Conservation (phyloP, 2,329 filamentous ascomycete genomes). For the Apiospora hydei region DNA sequence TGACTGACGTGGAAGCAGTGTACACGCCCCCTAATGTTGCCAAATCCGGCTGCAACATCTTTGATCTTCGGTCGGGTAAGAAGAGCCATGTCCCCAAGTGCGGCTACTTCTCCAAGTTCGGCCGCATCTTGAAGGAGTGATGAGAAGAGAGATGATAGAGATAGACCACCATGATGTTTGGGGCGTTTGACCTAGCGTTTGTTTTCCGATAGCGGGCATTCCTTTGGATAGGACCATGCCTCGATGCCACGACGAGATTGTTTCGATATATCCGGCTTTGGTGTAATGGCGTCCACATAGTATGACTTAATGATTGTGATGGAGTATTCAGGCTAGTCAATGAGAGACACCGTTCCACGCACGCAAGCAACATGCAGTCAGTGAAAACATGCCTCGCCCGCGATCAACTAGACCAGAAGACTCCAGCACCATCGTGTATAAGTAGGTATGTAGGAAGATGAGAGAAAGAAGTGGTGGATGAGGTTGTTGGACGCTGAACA, state of each 20-base stretch:
- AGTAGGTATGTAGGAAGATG: not conserved
- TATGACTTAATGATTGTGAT: not conserved
- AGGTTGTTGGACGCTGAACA: slow-evolving; percentile 8
- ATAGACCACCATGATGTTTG: slow-evolving; percentile 6
- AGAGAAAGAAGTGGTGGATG: not conserved
- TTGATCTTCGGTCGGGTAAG: slow-evolving; percentile 78
- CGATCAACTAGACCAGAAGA: not conserved
- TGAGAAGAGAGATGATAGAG: not conserved
- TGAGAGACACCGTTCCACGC: not conserved
- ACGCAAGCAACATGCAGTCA: not conserved
- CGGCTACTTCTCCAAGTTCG: slow-evolving; percentile 74
- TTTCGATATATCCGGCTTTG: not conserved
- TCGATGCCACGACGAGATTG: not conserved
- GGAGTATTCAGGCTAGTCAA: not conserved
- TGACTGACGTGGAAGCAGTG: slow-evolving; percentile 52
- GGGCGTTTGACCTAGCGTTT: not conserved
- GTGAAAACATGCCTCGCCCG: not conserved
- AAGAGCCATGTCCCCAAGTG: slow-evolving; percentile 74
- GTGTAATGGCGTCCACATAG: not conserved
- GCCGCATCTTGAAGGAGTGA: slow-evolving; percentile 35
- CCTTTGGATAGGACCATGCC: not conserved
- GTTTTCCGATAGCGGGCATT: slow-evolving; percentile 4
- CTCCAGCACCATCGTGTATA: not conserved
- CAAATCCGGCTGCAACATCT: slow-evolving; percentile 81
- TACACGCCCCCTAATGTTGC: slow-evolving; percentile 92